Conservation (phyloP, 257 asterid genomes). For the Ehretia macrophylla region DNA sequence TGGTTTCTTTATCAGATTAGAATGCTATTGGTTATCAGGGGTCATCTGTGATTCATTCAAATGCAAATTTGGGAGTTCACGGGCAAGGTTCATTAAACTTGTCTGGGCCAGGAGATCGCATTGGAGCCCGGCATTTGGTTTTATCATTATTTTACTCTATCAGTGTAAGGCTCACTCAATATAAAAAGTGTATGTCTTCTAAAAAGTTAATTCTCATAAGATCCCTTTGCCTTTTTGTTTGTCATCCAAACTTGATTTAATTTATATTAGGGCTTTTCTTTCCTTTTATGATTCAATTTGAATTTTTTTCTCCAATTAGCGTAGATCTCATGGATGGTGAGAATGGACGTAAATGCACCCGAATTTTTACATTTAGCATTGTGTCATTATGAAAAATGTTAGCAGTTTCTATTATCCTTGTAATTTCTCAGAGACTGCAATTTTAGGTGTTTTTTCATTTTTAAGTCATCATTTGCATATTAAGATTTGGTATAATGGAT, state of each 20-base stretch:
- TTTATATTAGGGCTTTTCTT: too few species aligned
- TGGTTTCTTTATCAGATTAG: conserved; percentile 12
- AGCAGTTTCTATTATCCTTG: too few species aligned
- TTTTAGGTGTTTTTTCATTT: too few species aligned
- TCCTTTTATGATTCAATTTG: too few species aligned
- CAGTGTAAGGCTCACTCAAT: conserved; percentile 48
- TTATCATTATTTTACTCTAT: conserved; percentile 81
- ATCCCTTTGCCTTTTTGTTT: neutral
- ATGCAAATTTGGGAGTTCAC: conserved; percentile 82
- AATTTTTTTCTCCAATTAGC: too few species aligned
- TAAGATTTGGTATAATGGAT: too few species aligned
- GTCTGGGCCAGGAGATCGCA: conserved; percentile 81
- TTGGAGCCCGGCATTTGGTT: conserved; percentile 90
- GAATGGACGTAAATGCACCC: too few species aligned
- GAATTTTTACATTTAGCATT: too few species aligned
- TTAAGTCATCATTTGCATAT: too few species aligned
- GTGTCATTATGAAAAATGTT: too few species aligned
- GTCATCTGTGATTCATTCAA: conserved; percentile 82
- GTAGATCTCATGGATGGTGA: too few species aligned
- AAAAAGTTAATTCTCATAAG: conserved; percentile 9
- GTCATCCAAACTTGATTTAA: neutral
- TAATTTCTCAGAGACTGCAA: too few species aligned
- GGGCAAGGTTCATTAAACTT: conserved; percentile 95
- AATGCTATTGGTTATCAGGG: conserved; percentile 43
- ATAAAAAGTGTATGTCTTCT: conserved; percentile 9